Conservation (phyloP, 345 rosid species). For the Rhizophora mangle region DNA sequence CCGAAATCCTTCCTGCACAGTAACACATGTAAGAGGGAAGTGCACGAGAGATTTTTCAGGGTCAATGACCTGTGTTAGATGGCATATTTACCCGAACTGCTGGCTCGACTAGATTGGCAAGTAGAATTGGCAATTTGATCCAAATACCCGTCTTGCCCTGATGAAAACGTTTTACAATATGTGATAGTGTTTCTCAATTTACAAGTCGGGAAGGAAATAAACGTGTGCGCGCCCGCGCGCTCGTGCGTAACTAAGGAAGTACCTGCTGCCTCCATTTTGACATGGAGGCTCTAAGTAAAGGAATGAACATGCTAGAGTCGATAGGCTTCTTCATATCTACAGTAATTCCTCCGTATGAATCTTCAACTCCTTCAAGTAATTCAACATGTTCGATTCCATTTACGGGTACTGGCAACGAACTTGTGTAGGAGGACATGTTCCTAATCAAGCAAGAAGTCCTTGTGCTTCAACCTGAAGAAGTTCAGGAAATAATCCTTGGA, state of each 20-base stretch:
- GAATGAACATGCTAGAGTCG: slow-evolving; percentile 40
- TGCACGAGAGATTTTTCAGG: background rate
- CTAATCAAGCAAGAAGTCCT: slow-evolving; percentile 7
- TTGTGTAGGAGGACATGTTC: slow-evolving; percentile 21
- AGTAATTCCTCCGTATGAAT: slow-evolving; percentile 50
- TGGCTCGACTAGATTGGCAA: slow-evolving; percentile 49
- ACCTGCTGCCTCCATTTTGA: slow-evolving; percentile 55
- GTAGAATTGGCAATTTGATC: slow-evolving; percentile 58
- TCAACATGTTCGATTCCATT: slow-evolving; percentile 19
- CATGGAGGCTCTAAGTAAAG: slow-evolving; percentile 50
- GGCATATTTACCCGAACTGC: slow-evolving; percentile 37
- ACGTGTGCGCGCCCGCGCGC: no score
- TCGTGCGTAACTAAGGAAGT: background rate
- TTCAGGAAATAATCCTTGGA: background rate
- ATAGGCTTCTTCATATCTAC: slow-evolving; percentile 40
- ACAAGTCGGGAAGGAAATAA: no score
- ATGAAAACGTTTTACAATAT: background rate
- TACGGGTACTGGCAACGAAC: slow-evolving; percentile 16
- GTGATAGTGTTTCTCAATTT: no score
- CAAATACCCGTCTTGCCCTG: slow-evolving; percentile 75
- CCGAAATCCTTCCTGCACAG: slow-evolving; percentile 59
- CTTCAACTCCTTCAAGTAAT: slow-evolving; percentile 39
- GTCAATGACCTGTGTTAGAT: background rate
- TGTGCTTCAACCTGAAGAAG: slow-evolving; percentile 9
- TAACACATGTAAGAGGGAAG: background rate